phyloP scores from a whole-genome alignment of 2,329 filamentous ascomycete species.

The Fusarium pininemorale region DNA sequence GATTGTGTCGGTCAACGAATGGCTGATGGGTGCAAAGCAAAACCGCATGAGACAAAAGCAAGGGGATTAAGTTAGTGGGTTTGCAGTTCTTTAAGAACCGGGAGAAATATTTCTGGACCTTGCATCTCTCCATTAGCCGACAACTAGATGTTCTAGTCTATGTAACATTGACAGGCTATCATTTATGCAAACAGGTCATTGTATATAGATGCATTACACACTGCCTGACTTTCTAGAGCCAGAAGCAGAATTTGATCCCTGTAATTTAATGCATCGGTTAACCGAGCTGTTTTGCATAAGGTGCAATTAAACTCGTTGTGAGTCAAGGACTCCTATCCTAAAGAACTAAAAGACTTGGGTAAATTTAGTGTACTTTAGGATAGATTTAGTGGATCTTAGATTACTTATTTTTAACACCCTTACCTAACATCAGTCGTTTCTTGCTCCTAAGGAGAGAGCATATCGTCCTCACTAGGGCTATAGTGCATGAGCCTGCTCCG shows the following conservation, averaged over 20 bases:
- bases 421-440: background rate
- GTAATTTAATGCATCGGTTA: background rate
- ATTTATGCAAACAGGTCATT: background rate
- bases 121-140: background rate
- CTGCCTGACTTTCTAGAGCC: background rate
- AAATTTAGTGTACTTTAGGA: background rate
- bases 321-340: background rate
- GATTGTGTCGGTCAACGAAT: background rate
- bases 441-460: too few species aligned
- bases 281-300: background rate
- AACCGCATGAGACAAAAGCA: background rate
- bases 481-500: background rate
- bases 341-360: background rate
- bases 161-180: background rate
- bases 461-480: background rate
- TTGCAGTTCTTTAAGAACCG: background rate
- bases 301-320: background rate
- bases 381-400: background rate
- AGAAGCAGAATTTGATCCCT: background rate
- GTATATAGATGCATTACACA: background rate
- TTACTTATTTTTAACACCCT: accelerated
- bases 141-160: accelerated
- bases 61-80: background rate
- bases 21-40: background rate
- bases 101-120: too few species aligned